Evolutionary conservation across 805 yeast species (phyloP), one percentile per base, ranked within the genome.

Genomic region (Saccharomyces eubayanus): DNA sequence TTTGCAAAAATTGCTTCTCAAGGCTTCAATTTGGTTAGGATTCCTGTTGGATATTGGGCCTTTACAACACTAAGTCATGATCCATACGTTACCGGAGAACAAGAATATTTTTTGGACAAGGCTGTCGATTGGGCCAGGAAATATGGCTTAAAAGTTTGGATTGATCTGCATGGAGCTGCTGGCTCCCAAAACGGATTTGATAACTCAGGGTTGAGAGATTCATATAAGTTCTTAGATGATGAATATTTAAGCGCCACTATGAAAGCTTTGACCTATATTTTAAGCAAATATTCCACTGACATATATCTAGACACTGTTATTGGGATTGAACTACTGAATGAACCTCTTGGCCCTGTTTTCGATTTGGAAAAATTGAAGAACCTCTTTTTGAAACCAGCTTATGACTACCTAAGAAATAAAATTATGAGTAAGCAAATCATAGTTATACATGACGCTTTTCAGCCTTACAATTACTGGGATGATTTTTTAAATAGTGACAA

Each of bases 31-130:
- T 76, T 84, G 59, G 96, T 88, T 16, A 81, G 97, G 61, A 84
- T 90, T 54, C 96, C 97, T 43, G 80, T 90, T 54, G 96, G 96
- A 5, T 90, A 90, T 73, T 90, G 97, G 97, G 96, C 96, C 6
- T 88, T 87, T 67, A 65, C 74, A 48, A 63, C 68, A 4, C 73
- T 80, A 48, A 79, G 75, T 21, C 74, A 74, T 52, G 97, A 90
- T 67, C 96, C 97, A 1, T 90, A 88, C 62, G 92, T 89, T 36
- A 81, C 77, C 65, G 97, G 97, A 31, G 46, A 24, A 27, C 95
- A 87, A 69, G 79, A 72, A 52, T 66, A 71, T 10, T 87, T 85
- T 69, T 71, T 90, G 53, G 92, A 87, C 64, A 70, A 76, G 63
- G 95, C 96, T n/a, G 70, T 90, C 36, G 77, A 65, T 16, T 90